Conservation (phyloP, 2,329 filamentous ascomycete genomes). For the Geosmithia putterillii region DNA sequence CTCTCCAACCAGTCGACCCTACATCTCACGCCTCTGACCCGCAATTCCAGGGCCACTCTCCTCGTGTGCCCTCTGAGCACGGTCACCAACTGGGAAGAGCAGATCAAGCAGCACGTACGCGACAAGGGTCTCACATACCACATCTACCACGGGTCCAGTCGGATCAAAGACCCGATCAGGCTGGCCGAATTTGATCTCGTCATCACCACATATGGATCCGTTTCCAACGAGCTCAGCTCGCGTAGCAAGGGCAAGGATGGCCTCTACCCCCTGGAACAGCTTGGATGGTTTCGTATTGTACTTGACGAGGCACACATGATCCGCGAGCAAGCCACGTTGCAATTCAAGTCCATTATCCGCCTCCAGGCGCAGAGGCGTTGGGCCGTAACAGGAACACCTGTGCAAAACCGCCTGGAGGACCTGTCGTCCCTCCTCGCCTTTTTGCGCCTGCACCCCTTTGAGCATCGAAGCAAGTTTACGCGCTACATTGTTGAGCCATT, state of each 20-base stretch:
- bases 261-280: conserved; percentile 54
- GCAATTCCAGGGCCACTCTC: conserved; percentile 69
- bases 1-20: conserved; percentile 24
- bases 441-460: conserved; percentile 72
- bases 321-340: conserved; percentile 67
- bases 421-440: conserved; percentile 80
- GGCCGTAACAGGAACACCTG: conserved; percentile 94
- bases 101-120: conserved; percentile 72
- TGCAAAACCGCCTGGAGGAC: conserved; percentile 89
- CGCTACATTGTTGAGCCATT: conserved; percentile 76
- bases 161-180: conserved; percentile 54
- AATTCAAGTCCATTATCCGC: conserved; percentile 74
- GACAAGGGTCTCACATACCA: conserved; percentile 56
- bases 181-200: conserved; percentile 71
- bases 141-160: conserved; percentile 74
- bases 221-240: conserved; percentile 64
- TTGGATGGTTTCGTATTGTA: conserved; percentile 89
- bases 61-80: conserved; percentile 85
- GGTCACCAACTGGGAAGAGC: conserved; percentile 87
- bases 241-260: conserved; percentile 49
- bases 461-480: conserved; percentile 63
- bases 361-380: conserved; percentile 74
- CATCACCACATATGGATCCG: conserved; percentile 85
- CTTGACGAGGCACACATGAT: conserved; percentile 94
- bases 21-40: conserved; percentile 37